A percentile compares a stretch with the other conserved stretches of the same genome.
Evolutionary conservation across 345 rosid species (phyloP).

Genomic region (Hevea brasiliensis): DNA sequence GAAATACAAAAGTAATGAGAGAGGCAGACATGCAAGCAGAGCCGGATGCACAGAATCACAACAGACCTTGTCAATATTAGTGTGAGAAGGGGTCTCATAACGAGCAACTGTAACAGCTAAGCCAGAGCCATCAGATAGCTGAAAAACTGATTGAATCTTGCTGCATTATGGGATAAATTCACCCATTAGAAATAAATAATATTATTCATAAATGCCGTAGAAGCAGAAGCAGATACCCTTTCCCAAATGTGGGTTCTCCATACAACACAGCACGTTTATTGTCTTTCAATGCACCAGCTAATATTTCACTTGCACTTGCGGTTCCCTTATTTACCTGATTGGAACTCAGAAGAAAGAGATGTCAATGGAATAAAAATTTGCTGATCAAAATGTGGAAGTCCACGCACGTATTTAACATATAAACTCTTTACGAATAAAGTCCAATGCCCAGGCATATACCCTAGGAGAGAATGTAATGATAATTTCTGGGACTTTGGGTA

Average conservation of each 20-base stretch:
- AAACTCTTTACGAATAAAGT: neutral
- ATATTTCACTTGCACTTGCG: constrained; percentile 95
- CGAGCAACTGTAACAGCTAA: constrained; percentile 92
- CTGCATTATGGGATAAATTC: constrained; percentile 41
- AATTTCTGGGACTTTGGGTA: neutral
- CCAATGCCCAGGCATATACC: neutral
- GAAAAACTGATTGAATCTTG: constrained; percentile 93
- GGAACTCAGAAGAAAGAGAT: constrained; percentile 14
- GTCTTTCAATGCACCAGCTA: constrained; percentile 94
- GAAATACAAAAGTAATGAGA: neutral
- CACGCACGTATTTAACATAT: neutral
- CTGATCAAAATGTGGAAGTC: neutral
- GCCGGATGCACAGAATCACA: constrained; percentile 1
- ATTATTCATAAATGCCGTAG: neutral
- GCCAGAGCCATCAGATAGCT: constrained; percentile 96
- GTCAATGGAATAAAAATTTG: neutral
- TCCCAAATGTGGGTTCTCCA: constrained; percentile 91
- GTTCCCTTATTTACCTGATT: constrained; percentile 94
- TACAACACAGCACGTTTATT: constrained; percentile 80
- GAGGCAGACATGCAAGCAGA: neutral
- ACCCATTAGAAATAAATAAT: constrained; percentile 7
- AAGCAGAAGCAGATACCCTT: constrained; percentile 60
- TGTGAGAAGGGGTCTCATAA: constrained; percentile 92
- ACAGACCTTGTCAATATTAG: constrained; percentile 77
- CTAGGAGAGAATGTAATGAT: neutral